Base-by-base conservation (phyloP, 345 rosid species). In the Dipteronia dyeriana region DNA sequence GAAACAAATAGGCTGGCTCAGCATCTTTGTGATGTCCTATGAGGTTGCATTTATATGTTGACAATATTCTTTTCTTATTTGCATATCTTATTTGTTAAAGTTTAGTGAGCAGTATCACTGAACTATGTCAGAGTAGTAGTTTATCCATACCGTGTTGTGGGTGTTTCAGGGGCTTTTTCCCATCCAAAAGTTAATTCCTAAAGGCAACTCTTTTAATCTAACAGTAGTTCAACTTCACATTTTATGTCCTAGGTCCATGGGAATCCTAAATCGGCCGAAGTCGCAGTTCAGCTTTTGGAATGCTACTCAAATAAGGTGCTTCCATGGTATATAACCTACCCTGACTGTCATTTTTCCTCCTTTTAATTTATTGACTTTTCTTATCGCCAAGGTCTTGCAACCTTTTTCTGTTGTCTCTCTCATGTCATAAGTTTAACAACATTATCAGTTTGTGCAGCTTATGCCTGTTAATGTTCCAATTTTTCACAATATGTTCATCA, bases 261-360 rank as follows among this genome's bases (percentile, higher is more conserved):
- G 79, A 86, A 87, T 81, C 68, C 77, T 31, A 80, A 83, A 81
- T 87, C 88, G 57, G 83, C 82, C 25, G 85, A 85, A 78, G 78
- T 81, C 17, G 68, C 84, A 22, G 80, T 85, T 82, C 89, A 83
- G 81, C 94, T 95, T 78, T 82, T 92, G 89, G 89, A 89, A 66
- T 93, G 98, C 85, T 85, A 85, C 85, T 87, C 93, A 73, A 67
- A 76, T 75, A 88, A 86, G 79, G 76, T 93, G 78, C 88, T 95
- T 76, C 92, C 97, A 81, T 82, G 98, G 99, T 95, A 95, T 68
- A 61, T 76, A 74, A 19, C 23, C 73, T 78, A 60, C 79, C 83
- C 79, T 62, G n/a, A 71, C 10, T 71, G 23, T 78, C 77, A 43
- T 71, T 65, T 34, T 68, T 79, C 67, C 57, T 34, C 17, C 60